A percentile compares a stretch with the other conserved stretches of the same genome.
phyloP scores from a whole-genome alignment of 495 filamentous ascomycete genomes.

The Penicillium ochrochloron region DNA sequence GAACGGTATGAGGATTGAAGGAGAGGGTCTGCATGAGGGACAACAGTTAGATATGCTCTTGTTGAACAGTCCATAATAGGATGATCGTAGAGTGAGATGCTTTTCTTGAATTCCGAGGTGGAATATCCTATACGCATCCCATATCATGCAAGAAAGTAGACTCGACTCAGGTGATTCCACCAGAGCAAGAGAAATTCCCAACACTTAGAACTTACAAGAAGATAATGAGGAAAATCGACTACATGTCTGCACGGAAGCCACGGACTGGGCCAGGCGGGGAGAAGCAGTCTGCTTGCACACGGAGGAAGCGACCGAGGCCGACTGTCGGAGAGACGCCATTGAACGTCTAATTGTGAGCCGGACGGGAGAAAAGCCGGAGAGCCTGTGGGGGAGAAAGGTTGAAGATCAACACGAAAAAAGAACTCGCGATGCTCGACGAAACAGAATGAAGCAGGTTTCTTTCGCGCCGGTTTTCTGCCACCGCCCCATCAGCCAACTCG shows the following conservation, averaged over 20 bases:
- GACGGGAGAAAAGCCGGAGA: constrained; percentile 17
- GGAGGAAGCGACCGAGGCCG: constrained; percentile 39
- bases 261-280: constrained; percentile 36
- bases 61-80: neutral
- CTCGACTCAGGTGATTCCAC: neutral
- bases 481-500: constrained; percentile 28
- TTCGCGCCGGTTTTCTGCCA: constrained; percentile 36
- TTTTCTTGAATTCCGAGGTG: neutral
- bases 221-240: constrained; percentile 42
- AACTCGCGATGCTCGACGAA: constrained; percentile 7
- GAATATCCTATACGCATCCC: neutral
- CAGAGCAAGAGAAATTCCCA: constrained; percentile 37
- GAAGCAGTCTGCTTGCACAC: constrained; percentile 43
- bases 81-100: constrained; percentile 1
- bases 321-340: constrained; percentile 46
- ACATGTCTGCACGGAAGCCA: constrained; percentile 41
- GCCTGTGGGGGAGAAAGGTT: constrained; percentile 23
- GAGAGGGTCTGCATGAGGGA: constrained; percentile 23
- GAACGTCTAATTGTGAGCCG: constrained; percentile 16
- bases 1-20: constrained; percentile 27
- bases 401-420: constrained; percentile 5
- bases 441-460: constrained; percentile 32
- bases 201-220: constrained; percentile 33
- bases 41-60: constrained; percentile 7
- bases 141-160: neutral